Percentiles rank a stretch among this genome's conserved stretches.
Conservation (phyloP, 2,329 filamentous ascomycete genomes). For the Aspergillus pseudoterreus region DNA sequence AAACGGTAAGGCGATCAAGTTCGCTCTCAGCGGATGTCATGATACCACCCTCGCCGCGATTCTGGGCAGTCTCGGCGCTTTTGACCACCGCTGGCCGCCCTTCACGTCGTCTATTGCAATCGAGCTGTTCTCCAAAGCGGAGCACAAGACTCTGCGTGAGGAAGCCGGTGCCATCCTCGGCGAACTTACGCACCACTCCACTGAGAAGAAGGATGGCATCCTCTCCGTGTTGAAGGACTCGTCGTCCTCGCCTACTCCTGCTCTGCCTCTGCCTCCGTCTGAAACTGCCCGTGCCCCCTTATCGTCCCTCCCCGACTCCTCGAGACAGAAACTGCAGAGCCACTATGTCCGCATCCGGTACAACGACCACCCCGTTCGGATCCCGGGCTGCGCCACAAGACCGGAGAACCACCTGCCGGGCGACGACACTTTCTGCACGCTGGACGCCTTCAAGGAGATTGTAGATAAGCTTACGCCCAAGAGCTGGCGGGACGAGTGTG, state of each 20-base stretch:
- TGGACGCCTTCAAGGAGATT: slow-evolving; percentile 87
- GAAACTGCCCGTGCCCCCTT: slow-evolving; percentile 33
- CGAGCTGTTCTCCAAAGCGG: slow-evolving; percentile 67
- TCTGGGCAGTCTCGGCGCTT: slow-evolving; percentile 74
- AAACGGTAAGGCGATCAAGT: slow-evolving; percentile 53
- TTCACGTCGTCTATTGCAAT: slow-evolving; percentile 91
- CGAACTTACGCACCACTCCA: slow-evolving; percentile 22
- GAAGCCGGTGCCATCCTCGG: slow-evolving; percentile 19
- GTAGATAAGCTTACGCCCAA: slow-evolving; percentile 85
- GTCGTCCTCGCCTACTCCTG: slow-evolving; percentile 13
- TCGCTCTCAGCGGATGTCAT: slow-evolving; percentile 82
- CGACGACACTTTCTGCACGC: slow-evolving; percentile 84
- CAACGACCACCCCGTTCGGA: slow-evolving; percentile 76
- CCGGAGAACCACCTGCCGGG: slow-evolving; percentile 79
- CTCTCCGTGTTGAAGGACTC: slow-evolving; percentile 29
- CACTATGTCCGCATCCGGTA: slow-evolving; percentile 90
- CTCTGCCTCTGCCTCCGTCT: slow-evolving; percentile 18
- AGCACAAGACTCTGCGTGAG: background rate
- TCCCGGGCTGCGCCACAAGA: slow-evolving; percentile 72
- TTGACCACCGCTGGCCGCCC: slow-evolving; percentile 77
- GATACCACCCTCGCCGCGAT: slow-evolving; percentile 86
- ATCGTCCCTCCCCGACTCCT: slow-evolving; percentile 25
- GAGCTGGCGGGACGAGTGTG: slow-evolving; percentile 69
- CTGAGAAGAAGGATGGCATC: slow-evolving; percentile 25
- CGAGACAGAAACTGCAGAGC: slow-evolving; percentile 39